Percentiles rank a stretch among this genome's conserved stretches.
Evolutionary conservation across 805 yeast genomes (phyloP).

Genomic region (Metschnikowia lochheadii): DNA sequence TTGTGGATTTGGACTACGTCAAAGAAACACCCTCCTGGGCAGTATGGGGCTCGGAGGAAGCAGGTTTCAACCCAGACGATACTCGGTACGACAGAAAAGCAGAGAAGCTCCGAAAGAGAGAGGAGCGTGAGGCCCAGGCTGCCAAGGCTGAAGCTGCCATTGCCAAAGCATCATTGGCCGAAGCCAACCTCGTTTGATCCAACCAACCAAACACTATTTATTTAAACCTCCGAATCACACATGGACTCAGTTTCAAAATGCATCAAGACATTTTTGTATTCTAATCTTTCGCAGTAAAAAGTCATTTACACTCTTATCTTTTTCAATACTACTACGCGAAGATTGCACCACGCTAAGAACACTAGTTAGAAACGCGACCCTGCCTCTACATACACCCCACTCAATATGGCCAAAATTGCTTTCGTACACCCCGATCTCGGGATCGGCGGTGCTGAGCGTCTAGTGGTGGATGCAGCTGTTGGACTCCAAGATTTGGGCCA

Average conservation of each 20-base stretch:
- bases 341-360: neutral
- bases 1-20: slow-evolving; percentile 76
- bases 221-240: neutral
- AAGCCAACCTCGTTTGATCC: neutral
- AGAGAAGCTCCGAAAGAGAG: slow-evolving; percentile 48
- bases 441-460: slow-evolving; percentile 94
- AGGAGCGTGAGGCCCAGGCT: slow-evolving; percentile 31
- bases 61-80: slow-evolving; percentile 89
- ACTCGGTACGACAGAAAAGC: slow-evolving; percentile 62
- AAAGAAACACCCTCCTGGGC: slow-evolving; percentile 89
- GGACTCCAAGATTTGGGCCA: slow-evolving; percentile 66
- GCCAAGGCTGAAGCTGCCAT: slow-evolving; percentile 8
- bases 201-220: neutral
- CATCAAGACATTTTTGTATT: neutral
- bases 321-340: neutral
- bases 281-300: no score
- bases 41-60: slow-evolving; percentile 75
- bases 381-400: neutral
- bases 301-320: no score
- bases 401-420: slow-evolving; percentile 49
- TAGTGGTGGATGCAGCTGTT: slow-evolving; percentile 93
- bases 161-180: slow-evolving; percentile 3
- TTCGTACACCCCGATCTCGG: slow-evolving; percentile 95
- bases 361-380: neutral
- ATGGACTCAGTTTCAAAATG: neutral